Conservation (phyloP, 2,329 filamentous ascomycete species). For the Passalora sequoiae region DNA sequence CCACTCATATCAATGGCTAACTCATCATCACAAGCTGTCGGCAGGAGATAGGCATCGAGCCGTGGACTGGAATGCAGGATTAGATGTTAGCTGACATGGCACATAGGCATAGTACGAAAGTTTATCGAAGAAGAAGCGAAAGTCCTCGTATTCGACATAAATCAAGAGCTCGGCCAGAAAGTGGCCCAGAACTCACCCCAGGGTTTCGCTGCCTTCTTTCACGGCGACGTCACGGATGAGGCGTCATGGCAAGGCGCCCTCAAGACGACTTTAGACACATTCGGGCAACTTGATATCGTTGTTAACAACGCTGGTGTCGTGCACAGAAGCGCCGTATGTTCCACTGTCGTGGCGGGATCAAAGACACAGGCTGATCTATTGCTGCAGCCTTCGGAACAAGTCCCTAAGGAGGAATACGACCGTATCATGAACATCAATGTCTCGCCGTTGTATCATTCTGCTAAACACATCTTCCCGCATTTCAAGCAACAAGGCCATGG, state of each 20-base stretch:
- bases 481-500: constrained; percentile 20
- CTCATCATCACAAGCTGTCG: no score
- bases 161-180: constrained; percentile 11
- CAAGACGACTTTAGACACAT: constrained; percentile 20
- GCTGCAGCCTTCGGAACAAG: constrained; percentile 25
- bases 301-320: constrained; percentile 28
- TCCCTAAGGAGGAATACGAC: constrained; percentile 31
- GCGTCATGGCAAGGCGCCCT: constrained; percentile 27
- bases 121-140: constrained; percentile 30
- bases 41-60: no score
- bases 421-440: constrained; percentile 34
- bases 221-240: constrained; percentile 26
- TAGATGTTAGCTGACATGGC: no score
- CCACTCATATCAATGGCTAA: no score
- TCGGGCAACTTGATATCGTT: constrained; percentile 26
- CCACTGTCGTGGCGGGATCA: neutral
- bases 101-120: constrained; percentile 28
- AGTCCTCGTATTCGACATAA: constrained; percentile 29
- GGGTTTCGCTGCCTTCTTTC: constrained; percentile 6
- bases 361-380: constrained; percentile 10
- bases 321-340: constrained; percentile 17
- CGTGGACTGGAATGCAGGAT: no score
- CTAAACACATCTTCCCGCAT: constrained; percentile 29
- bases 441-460: constrained; percentile 30
- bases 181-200: constrained; percentile 10